Evolutionary conservation across 2,329 filamentous ascomycete genomes (phyloP).

Genomic region (Pseudogymnoascus sp.): DNA sequence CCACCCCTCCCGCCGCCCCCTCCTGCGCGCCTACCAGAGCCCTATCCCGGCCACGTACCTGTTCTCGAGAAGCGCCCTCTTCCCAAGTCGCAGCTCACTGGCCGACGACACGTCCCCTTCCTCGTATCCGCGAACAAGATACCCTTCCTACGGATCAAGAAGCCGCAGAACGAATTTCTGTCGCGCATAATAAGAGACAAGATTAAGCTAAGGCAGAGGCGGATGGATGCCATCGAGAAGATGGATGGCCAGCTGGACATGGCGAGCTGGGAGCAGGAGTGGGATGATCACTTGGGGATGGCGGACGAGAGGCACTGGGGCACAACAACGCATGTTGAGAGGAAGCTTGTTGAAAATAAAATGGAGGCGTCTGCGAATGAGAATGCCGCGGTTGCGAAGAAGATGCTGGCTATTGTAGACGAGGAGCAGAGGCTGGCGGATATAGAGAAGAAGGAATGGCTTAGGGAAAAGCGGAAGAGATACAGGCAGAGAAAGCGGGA

Average conservation of each 20-base stretch:
- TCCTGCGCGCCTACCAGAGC: constrained; percentile 15
- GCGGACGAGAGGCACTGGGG: constrained; percentile 1
- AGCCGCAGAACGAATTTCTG: constrained; percentile 55
- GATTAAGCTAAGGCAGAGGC: constrained; percentile 35
- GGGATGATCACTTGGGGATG: constrained; percentile 31
- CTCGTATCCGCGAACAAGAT: constrained; percentile 47
- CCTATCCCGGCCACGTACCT: constrained; percentile 31
- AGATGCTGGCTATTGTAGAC: constrained; percentile 40
- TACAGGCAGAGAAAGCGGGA: not conserved
- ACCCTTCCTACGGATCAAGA: constrained; percentile 58
- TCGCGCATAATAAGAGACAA: constrained; percentile 49
- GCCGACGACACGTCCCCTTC: constrained; percentile 49
- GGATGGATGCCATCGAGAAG: constrained; percentile 32
- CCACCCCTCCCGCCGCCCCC: constrained; percentile 25
- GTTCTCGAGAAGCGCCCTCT: constrained; percentile 44
- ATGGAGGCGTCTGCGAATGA: constrained; percentile 24
- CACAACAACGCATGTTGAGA: constrained; percentile 9
- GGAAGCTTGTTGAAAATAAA: not conserved
- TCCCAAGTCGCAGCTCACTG: constrained; percentile 41
- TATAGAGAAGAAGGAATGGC: constrained; percentile 24
- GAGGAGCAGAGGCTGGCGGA: constrained; percentile 37
- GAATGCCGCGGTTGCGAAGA: constrained; percentile 26
- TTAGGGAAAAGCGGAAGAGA: constrained; percentile 1
- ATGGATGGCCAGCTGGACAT: constrained; percentile 30
- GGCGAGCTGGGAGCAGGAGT: constrained; percentile 38